Percentiles rank a stretch among this genome's conserved stretches.
phyloP scores from a whole-genome alignment of 352 stramenopile species.

The Pythium chondricola region DNA sequence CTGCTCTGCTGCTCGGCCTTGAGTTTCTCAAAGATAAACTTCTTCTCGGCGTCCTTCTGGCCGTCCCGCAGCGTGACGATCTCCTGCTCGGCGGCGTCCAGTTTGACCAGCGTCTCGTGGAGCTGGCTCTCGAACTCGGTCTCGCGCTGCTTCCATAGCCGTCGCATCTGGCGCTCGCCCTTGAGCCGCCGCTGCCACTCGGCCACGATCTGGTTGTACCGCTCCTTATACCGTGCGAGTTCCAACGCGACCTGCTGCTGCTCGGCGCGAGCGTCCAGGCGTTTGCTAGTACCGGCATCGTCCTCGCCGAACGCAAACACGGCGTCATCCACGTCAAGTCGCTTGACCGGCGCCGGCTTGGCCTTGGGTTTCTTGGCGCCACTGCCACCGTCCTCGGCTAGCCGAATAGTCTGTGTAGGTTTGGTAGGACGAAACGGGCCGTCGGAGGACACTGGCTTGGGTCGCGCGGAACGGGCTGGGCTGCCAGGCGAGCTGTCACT shows the following conservation, averaged over 20 bases:
- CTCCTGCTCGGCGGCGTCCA: slow-evolving; percentile 44
- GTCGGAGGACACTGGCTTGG: background rate
- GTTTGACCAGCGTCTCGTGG: slow-evolving; percentile 43
- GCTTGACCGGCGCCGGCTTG: slow-evolving; percentile 13
- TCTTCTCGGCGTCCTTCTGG: slow-evolving; percentile 63
- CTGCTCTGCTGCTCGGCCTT: slow-evolving; percentile 69
- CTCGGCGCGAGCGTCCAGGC: background rate
- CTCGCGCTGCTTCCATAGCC: slow-evolving; percentile 73
- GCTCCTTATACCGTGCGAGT: slow-evolving; percentile 68
- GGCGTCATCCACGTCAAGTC: slow-evolving; percentile 10
- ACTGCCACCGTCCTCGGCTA: background rate
- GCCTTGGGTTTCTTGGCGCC: slow-evolving; percentile 2
- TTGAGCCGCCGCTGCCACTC: slow-evolving; percentile 75
- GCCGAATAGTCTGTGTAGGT: background rate
- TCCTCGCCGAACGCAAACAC: background rate
- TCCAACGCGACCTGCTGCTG: slow-evolving; percentile 35
- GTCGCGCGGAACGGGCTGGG: background rate
- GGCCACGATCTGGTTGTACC: slow-evolving; percentile 74
- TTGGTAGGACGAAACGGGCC: slow-evolving; percentile 7
- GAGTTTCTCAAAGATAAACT: slow-evolving; percentile 62
- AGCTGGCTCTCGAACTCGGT: slow-evolving; percentile 66
- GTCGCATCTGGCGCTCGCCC: slow-evolving; percentile 70
- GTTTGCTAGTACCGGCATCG: background rate
- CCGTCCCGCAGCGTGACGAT: slow-evolving; percentile 30
- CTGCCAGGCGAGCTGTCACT: slow-evolving; percentile 10